phyloP scores from a whole-genome alignment of 495 filamentous ascomycete species.

The Penicillium diatomitis region DNA sequence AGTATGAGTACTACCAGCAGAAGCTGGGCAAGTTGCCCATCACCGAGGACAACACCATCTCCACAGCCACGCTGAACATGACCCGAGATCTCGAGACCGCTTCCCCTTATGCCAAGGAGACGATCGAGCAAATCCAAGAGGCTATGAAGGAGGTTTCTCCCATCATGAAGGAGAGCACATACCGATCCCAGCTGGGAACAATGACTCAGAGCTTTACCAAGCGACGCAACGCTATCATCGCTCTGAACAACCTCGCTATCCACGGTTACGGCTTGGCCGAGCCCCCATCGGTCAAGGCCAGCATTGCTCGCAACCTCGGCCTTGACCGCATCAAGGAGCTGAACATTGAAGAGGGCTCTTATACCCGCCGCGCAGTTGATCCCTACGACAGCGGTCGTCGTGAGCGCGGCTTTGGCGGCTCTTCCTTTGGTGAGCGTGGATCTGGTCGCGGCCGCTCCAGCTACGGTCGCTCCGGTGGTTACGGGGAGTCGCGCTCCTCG shows the following conservation, averaged over 20 bases:
- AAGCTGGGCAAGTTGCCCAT: slow-evolving; percentile 58
- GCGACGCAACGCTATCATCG: slow-evolving; percentile 33
- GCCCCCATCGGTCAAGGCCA: slow-evolving; percentile 42
- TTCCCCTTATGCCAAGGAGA: slow-evolving; percentile 19
- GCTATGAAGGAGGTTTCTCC: slow-evolving; percentile 26
- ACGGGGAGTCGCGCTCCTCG: background rate
- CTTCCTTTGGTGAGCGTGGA: background rate
- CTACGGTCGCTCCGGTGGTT: background rate
- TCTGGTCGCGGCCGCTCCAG: background rate
- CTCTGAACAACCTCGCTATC: slow-evolving; percentile 53
- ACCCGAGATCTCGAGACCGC: slow-evolving; percentile 21
- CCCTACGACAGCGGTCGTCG: background rate
- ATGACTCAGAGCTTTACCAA: slow-evolving; percentile 18
- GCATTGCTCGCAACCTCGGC: slow-evolving; percentile 19
- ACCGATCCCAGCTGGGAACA: slow-evolving; percentile 40
- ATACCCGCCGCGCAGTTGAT: background rate
- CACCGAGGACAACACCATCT: slow-evolving; percentile 43
- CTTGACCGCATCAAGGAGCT: slow-evolving; percentile 6
- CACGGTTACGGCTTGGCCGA: slow-evolving; percentile 52
- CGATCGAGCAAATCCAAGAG: slow-evolving; percentile 25
- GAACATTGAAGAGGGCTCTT: background rate
- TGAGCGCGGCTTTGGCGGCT: background rate
- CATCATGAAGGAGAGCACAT: slow-evolving; percentile 42
- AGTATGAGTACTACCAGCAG: slow-evolving; percentile 38
- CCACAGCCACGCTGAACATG: slow-evolving; percentile 45